Percentiles rank a stretch among this genome's conserved stretches.
These are phyloP conservation scores for Aspergillus indologenus DNA, from an alignment of 495 filamentous ascomycete genomes.

Conservation along the genomic window DNA sequence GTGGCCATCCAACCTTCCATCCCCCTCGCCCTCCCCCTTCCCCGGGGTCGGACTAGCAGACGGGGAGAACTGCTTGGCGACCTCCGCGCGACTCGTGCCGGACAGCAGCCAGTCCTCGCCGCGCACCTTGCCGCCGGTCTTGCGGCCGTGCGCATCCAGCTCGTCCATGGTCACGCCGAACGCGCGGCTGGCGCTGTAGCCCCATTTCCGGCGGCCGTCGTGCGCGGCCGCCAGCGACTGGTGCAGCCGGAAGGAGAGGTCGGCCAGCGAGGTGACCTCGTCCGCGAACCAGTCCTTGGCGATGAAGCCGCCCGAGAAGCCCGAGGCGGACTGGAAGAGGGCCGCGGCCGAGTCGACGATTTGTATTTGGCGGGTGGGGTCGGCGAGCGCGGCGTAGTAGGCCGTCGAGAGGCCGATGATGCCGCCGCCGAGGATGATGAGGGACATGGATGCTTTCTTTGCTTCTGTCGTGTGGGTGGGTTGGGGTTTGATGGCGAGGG, in stretches of 20 bases:
- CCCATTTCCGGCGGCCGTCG: neutral
- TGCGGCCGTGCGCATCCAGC: neutral
- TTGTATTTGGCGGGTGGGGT: neutral
- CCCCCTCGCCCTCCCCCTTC: neutral
- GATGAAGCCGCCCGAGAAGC: neutral
- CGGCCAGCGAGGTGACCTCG: neutral
- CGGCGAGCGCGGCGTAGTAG: neutral
- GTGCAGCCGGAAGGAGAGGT: neutral
- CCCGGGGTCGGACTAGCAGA: neutral
- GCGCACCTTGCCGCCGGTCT: neutral
- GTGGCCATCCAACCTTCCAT: neutral
- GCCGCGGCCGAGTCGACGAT: neutral
- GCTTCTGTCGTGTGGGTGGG: no score
- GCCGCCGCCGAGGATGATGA: neutral
- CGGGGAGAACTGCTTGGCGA: neutral
- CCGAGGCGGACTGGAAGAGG: neutral
- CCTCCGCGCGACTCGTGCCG: neutral
- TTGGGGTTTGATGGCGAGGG: no score
- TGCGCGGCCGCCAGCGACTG: neutral
- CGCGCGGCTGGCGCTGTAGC: neutral
- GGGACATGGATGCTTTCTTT: neutral
- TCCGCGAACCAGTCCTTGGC: neutral
- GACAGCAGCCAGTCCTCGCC: neutral
- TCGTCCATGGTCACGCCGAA: neutral
- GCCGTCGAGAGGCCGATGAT: neutral